Evolutionary conservation across 768 basidiomycete species (phyloP).

Genomic region (Mycena amicta): DNA sequence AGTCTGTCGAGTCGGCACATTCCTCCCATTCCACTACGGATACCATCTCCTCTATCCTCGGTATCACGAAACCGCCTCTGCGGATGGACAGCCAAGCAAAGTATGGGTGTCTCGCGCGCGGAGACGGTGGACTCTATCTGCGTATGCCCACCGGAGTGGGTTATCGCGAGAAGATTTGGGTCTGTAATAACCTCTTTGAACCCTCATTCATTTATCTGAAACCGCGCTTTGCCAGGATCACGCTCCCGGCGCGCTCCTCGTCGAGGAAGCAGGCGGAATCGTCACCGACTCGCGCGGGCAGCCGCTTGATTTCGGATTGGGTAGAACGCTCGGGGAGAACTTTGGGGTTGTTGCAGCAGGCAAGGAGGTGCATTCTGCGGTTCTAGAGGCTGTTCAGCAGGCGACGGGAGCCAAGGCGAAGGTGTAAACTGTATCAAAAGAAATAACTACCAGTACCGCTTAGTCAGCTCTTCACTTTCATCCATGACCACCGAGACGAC

Average conservation of each 20-base stretch:
- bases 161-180: conserved; percentile 97
- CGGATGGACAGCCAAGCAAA: conserved; percentile 98
- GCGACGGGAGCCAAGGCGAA: conserved; percentile 45
- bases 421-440: conserved; percentile 19
- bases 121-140: conserved; percentile 83
- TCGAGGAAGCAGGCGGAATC: conserved; percentile 89
- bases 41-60: conserved; percentile 66
- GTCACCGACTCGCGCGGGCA: conserved; percentile 82
- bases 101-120: conserved; percentile 83
- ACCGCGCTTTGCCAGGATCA: conserved; percentile 66
- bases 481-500: conserved; percentile 50
- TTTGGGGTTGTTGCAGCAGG: conserved; percentile 86
- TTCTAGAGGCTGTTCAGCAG: conserved; percentile 74
- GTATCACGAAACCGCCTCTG: conserved; percentile 63
- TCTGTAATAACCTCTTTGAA: conserved; percentile 31
- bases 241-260: conserved; percentile 80
- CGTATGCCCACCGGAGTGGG: conserved; percentile 77
- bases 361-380: conserved; percentile 64
- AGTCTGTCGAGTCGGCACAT: conserved; percentile 91
- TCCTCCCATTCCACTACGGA: conserved; percentile 87
- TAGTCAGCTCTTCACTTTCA: neutral
- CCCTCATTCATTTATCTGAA: neutral
- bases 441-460: neutral
- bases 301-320: conserved; percentile 82
- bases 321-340: conserved; percentile 84